These are phyloP conservation scores for Austroboletus eburneus DNA, from an alignment of 768 basidiomycete genomes.

Conservation along the genomic window DNA sequence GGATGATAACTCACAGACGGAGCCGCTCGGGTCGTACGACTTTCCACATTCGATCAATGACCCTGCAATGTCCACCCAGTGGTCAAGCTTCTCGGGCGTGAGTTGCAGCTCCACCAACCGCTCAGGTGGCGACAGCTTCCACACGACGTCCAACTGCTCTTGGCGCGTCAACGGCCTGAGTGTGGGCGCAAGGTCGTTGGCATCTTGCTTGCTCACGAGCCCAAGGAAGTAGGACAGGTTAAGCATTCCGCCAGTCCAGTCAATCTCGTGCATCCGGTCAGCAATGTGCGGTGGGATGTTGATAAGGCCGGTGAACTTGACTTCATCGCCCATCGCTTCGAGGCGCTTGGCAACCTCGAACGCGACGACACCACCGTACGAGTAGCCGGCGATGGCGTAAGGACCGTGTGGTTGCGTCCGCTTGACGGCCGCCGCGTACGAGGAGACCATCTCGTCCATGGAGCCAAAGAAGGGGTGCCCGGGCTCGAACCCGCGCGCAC, in stretches of 20 bases:
- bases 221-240: not conserved
- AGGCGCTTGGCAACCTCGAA: not conserved
- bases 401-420: not conserved
- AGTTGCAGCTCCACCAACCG: not conserved
- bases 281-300: not conserved
- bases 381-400: not conserved
- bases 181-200: not conserved
- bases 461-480: not conserved
- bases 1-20: slow-evolving; percentile 22
- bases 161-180: not conserved
- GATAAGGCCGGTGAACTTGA: not conserved
- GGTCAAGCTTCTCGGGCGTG: not conserved
- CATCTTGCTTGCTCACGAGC: not conserved
- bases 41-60: slow-evolving; percentile 32
- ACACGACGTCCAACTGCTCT: not conserved
- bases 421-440: not conserved
- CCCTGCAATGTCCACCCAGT: slow-evolving; percentile 16
- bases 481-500: not conserved
- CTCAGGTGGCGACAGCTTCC: not conserved
- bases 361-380: not conserved
- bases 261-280: not conserved
- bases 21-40: slow-evolving; percentile 20
- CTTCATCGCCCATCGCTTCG: not conserved
- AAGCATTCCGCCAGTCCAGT: not conserved
- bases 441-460: not conserved